Conservation (phyloP, 371 early-diverging fungal genomes). For the Choanephora cucurbitarum region DNA sequence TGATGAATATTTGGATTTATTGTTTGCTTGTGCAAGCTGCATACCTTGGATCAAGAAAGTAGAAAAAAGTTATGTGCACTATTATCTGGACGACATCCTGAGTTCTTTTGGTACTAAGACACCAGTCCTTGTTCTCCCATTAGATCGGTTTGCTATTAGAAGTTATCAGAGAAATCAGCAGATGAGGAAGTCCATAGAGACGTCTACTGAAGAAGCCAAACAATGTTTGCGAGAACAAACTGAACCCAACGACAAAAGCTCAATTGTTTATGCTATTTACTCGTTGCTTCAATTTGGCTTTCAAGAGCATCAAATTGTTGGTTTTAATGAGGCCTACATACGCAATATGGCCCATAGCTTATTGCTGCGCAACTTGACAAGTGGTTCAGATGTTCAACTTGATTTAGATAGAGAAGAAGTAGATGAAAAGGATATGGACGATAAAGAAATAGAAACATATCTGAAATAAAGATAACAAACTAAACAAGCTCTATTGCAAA, state of each 20-base stretch:
- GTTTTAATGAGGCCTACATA: background rate
- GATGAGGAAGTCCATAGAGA: background rate
- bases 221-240: background rate
- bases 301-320: background rate
- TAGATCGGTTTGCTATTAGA: background rate
- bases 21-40: background rate
- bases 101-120: background rate
- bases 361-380: background rate
- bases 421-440: slow-evolving; percentile 3
- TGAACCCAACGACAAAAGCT: background rate
- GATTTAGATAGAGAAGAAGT: background rate
- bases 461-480: background rate
- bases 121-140: background rate
- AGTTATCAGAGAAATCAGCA: background rate
- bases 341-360: background rate
- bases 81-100: background rate
- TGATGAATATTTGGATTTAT: background rate
- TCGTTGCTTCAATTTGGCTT: background rate
- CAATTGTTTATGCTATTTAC: background rate
- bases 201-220: background rate
- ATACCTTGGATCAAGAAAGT: background rate
- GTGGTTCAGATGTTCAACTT: background rate
- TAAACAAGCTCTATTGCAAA: too few species aligned
- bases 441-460: slow-evolving; percentile 2
- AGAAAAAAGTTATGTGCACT: background rate